Percentiles rank a stretch among this genome's conserved stretches.
phyloP scores from a whole-genome alignment of 2,329 filamentous ascomycete species.

The Bipolaris gigantea region DNA sequence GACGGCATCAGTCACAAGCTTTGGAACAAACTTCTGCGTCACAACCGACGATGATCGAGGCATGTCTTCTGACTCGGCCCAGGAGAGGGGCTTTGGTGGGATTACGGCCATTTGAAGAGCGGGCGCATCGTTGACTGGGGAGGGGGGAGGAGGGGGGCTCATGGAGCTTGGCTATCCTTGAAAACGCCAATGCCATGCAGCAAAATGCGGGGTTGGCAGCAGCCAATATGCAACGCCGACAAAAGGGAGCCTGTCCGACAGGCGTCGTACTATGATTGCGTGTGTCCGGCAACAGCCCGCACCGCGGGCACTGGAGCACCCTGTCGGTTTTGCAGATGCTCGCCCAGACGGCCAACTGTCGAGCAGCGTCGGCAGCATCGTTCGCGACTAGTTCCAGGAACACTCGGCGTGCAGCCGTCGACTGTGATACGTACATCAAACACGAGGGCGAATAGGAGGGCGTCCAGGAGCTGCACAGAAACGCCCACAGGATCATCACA shows the following conservation, averaged over 20 bases:
- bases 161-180: slow-evolving; percentile 31
- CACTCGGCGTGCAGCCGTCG: slow-evolving; percentile 18
- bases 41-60: neutral
- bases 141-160: too few relatives aligned
- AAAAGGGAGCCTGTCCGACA: slow-evolving; percentile 15
- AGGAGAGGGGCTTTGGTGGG: slow-evolving; percentile 1
- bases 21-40: neutral
- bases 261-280: slow-evolving; percentile 29
- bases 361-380: slow-evolving; percentile 17
- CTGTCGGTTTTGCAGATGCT: slow-evolving; percentile 9
- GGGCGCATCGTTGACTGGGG: slow-evolving; percentile 30
- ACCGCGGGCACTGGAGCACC: slow-evolving; percentile 22
- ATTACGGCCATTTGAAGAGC: slow-evolving; percentile 8
- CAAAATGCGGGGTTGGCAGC: slow-evolving; percentile 42
- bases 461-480: slow-evolving; percentile 17
- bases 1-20: neutral
- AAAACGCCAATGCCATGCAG: slow-evolving; percentile 34
- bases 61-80: slow-evolving; percentile 1
- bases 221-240: slow-evolving; percentile 20
- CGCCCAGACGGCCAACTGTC: slow-evolving; percentile 1
- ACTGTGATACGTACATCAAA: slow-evolving; percentile 11
- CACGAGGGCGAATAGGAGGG: slow-evolving; percentile 21
- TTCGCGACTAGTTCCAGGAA: slow-evolving; percentile 34
- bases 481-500: slow-evolving; percentile 23
- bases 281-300: slow-evolving; percentile 24